phyloP scores from a whole-genome alignment of 768 basidiomycete species.

The Multifurca ochricompacta region DNA sequence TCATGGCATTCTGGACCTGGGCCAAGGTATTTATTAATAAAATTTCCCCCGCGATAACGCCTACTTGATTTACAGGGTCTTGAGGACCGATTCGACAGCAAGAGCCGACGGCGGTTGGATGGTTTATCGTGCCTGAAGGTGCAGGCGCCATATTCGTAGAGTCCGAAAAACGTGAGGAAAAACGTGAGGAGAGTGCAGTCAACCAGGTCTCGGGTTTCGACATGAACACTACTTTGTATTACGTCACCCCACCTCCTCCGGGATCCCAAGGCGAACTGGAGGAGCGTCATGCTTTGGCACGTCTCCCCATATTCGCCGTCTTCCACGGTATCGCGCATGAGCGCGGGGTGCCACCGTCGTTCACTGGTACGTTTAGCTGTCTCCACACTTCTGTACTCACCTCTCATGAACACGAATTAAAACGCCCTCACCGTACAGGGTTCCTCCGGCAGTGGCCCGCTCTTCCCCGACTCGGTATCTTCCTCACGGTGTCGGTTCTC shows the following conservation, averaged over 20 bases:
- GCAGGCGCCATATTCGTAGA: conserved; percentile 12
- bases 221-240: background rate
- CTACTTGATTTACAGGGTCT: conserved; percentile 29
- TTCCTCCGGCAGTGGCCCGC: conserved; percentile 63
- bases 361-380: conserved; percentile 35
- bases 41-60: too few species aligned
- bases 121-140: conserved; percentile 38
- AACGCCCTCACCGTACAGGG: conserved; percentile 26
- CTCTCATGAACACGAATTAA: background rate
- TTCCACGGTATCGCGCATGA: conserved; percentile 18
- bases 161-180: conserved; percentile 2
- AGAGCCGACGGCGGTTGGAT: conserved; percentile 44
- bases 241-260: background rate
- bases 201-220: background rate
- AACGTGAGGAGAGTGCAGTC: background rate
- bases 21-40: conserved; percentile 35
- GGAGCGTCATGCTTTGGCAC: conserved; percentile 7
- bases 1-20: conserved; percentile 64
- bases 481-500: conserved; percentile 50
- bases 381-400: background rate
- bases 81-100: conserved; percentile 54
- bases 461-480: conserved; percentile 62
- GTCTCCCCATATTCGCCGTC: conserved; percentile 14
- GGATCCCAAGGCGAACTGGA: background rate
- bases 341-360: conserved; percentile 43